Evolutionary conservation across 805 yeast genomes (phyloP).

Genomic region (Metschnikowia continentalis): DNA sequence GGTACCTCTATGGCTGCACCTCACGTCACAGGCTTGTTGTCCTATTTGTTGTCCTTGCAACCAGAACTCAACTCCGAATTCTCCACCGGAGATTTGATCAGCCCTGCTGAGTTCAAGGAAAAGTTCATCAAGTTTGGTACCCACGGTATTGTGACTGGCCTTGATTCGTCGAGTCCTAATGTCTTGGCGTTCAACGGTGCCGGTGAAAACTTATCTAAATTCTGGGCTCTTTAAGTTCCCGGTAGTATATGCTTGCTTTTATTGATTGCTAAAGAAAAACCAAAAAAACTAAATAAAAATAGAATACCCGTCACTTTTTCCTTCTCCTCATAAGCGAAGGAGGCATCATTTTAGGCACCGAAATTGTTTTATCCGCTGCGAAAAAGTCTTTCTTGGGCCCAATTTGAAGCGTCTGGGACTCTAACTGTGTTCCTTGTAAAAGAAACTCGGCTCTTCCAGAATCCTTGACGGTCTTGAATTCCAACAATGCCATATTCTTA

Average conservation of each 20-base stretch:
- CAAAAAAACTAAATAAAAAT: not conserved
- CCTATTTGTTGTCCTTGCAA: conserved; percentile 40
- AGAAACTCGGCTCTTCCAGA: conserved; percentile 51
- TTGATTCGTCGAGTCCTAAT: conserved; percentile 59
- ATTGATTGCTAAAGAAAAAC: not conserved
- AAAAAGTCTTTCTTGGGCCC: conserved; percentile 13
- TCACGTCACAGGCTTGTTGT: conserved; percentile 61
- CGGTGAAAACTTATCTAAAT: conserved; percentile 13
- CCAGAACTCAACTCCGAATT: conserved; percentile 18
- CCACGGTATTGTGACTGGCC: conserved; percentile 41
- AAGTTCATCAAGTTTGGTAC: conserved; percentile 45
- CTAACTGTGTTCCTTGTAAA: conserved; percentile 37
- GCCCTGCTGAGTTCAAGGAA: conserved; percentile 37
- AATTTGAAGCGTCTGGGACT: conserved; percentile 21
- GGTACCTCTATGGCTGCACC: conserved; percentile 88
- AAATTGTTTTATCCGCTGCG: conserved; percentile 1
- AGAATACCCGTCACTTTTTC: not conserved
- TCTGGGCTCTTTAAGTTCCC: conserved; percentile 12
- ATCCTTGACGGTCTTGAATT: conserved; percentile 36
- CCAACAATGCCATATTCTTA: conserved; percentile 46
- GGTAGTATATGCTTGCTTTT: not conserved
- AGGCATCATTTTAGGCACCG: conserved; percentile 15
- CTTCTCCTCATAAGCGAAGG: conserved; percentile 15
- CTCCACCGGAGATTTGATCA: conserved; percentile 41
- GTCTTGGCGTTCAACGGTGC: conserved; percentile 40